Evolutionary conservation across 2,329 filamentous ascomycete species (phyloP).

Genomic region (Tolypocladium guangdongense): DNA sequence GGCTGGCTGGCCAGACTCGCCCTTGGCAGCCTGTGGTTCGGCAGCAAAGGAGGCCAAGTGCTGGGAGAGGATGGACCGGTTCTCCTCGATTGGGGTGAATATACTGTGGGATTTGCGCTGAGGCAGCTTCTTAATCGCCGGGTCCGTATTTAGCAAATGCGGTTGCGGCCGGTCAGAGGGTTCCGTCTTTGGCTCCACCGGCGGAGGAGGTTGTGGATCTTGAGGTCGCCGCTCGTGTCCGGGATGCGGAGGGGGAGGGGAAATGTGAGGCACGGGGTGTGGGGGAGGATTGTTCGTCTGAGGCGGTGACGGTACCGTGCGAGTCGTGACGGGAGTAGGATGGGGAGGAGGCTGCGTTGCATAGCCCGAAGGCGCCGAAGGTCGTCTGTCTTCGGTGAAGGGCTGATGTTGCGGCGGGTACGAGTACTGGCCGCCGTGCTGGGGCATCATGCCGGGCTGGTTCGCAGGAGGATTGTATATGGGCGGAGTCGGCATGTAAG

Average conservation of each 20-base stretch:
- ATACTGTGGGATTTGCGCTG: slow-evolving; percentile 83
- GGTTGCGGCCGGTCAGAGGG: slow-evolving; percentile 34
- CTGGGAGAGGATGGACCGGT: slow-evolving; percentile 75
- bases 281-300: slow-evolving; percentile 42
- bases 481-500: slow-evolving; percentile 75
- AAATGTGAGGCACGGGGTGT: slow-evolving; percentile 36
- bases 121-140: slow-evolving; percentile 50
- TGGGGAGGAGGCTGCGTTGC: slow-evolving; percentile 45
- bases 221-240: slow-evolving; percentile 27
- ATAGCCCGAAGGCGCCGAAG: slow-evolving; percentile 59
- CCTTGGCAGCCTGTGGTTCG: slow-evolving; percentile 32
- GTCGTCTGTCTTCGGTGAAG: slow-evolving; percentile 66
- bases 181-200: slow-evolving; percentile 40
- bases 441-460: slow-evolving; percentile 24
- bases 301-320: slow-evolving; percentile 48
- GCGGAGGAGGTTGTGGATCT: slow-evolving; percentile 41
- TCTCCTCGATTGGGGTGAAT: slow-evolving; percentile 94
- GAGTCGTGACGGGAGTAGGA: slow-evolving; percentile 31
- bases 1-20: slow-evolving; percentile 20
- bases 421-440: slow-evolving; percentile 27
- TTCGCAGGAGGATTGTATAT: slow-evolving; percentile 60
- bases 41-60: slow-evolving; percentile 62
- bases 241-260: slow-evolving; percentile 34
- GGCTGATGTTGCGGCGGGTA: slow-evolving; percentile 37
- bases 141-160: slow-evolving; percentile 38